Percentiles rank a stretch among this genome's conserved stretches.
These are phyloP conservation scores for Chaetoscypha palmicola DNA, from an alignment of 2,329 filamentous ascomycete species.

Conservation along the genomic window DNA sequence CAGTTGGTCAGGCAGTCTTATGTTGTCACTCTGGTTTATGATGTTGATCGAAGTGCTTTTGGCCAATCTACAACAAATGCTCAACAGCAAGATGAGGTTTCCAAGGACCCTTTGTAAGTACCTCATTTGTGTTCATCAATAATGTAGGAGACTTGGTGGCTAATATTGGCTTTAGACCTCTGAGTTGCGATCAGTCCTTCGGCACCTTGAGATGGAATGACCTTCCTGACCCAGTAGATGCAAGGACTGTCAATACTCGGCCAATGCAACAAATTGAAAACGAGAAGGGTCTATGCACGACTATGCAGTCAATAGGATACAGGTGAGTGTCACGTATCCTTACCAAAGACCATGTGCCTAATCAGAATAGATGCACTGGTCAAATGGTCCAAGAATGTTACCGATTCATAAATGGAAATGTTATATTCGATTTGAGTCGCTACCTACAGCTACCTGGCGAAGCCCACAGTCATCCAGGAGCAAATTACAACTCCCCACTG, in stretches of 20 bases:
- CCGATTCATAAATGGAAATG: slow-evolving; percentile 25
- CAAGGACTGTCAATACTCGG: slow-evolving; percentile 26
- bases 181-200: slow-evolving; percentile 14
- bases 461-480: slow-evolving; percentile 24
- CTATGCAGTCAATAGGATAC: slow-evolving; percentile 47
- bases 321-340: slow-evolving; percentile 34
- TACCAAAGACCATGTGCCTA: background rate
- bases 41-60: slow-evolving; percentile 45
- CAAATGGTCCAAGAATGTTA: slow-evolving; percentile 24
- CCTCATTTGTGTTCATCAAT: too few species aligned
- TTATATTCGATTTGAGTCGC: slow-evolving; percentile 25
- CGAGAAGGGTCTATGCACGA: slow-evolving; percentile 37
- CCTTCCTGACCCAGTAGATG: slow-evolving; percentile 46
- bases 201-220: slow-evolving; percentile 53
- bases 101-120: slow-evolving; percentile 13
- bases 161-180: background rate
- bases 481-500: slow-evolving; percentile 29
- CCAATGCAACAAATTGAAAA: slow-evolving; percentile 25
- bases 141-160: too few species aligned
- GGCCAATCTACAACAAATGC: slow-evolving; percentile 30
- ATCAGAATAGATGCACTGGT: slow-evolving; percentile 18
- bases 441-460: slow-evolving; percentile 23
- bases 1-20: slow-evolving; percentile 51
- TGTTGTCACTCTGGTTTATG: slow-evolving; percentile 48
- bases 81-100: background rate